Percentiles rank a stretch among this genome's conserved stretches.
Evolutionary conservation across 768 basidiomycete genomes (phyloP).

Genomic region (Tephrocybe rancida): DNA sequence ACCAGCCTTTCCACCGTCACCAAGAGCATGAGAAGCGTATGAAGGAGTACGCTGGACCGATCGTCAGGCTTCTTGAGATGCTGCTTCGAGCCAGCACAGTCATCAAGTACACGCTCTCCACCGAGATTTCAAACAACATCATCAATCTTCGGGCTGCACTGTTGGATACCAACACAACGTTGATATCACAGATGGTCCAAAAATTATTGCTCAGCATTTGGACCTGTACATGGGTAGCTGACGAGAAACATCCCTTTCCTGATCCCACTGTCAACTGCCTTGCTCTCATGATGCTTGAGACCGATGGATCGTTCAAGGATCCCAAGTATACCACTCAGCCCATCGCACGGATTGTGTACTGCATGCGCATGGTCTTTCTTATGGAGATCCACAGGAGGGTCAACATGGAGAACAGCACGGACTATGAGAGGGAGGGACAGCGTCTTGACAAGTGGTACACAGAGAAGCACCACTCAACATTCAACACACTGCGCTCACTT

Average conservation of each 20-base stretch:
- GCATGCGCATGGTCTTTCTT: slow-evolving; percentile 10
- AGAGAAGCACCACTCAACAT: slow-evolving; percentile 19
- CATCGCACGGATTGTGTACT: slow-evolving; percentile 5
- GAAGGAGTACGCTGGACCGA: slow-evolving; percentile 13
- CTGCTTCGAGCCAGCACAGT: neutral
- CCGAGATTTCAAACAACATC: neutral
- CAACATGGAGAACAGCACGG: neutral
- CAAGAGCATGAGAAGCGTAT: neutral
- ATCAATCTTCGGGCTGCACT: too few relatives aligned
- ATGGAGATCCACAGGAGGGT: slow-evolving; percentile 2
- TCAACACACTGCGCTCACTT: slow-evolving; percentile 16
- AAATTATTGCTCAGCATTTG: neutral
- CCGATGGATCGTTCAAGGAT: neutral
- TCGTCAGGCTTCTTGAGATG: slow-evolving; percentile 12
- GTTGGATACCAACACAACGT: too few relatives aligned
- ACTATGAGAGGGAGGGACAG: neutral
- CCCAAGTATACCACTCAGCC: slow-evolving; percentile 10
- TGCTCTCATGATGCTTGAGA: slow-evolving; percentile 3
- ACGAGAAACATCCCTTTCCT: neutral
- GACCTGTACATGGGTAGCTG: slow-evolving; percentile 8
- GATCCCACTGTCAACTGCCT: slow-evolving; percentile 20
- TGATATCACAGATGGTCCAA: neutral
- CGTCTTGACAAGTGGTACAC: neutral
- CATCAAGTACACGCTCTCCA: neutral
- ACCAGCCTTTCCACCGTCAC: neutral